Percentiles rank a stretch among this genome's conserved stretches.
These are phyloP conservation scores for Dryas octopetala DNA, from an alignment of 306 rosid genomes.

Conservation along the genomic window DNA sequence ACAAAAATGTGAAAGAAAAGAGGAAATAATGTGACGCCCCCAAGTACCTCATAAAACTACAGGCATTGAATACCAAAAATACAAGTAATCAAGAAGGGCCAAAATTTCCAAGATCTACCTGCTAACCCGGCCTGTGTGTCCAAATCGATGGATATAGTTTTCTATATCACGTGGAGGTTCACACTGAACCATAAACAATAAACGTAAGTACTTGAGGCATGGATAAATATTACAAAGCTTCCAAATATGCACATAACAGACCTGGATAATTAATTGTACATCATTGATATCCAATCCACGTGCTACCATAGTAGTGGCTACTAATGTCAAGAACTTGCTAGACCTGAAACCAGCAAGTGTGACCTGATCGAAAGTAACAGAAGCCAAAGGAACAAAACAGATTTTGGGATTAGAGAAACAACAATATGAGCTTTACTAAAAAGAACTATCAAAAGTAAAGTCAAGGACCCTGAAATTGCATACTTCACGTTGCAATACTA, in stretches of 20 bases:
- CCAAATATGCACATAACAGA: conserved; percentile 21
- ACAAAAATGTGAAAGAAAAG: too few relatives aligned
- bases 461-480: background rate
- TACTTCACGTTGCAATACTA: too few relatives aligned
- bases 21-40: conserved; percentile 1
- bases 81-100: background rate
- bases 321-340: conserved; percentile 74
- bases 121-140: conserved; percentile 98
- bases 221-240: background rate
- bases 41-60: conserved; percentile 2
- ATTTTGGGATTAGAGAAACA: background rate
- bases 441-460: background rate
- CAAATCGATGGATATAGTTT: conserved; percentile 92
- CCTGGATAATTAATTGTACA: conserved; percentile 92
- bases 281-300: conserved; percentile 94
- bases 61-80: background rate
- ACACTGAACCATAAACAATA: conserved; percentile 53
- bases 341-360: conserved; percentile 74
- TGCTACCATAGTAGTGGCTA: conserved; percentile 95
- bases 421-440: background rate
- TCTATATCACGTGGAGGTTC: conserved; percentile 94
- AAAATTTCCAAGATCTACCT: conserved; percentile 40
- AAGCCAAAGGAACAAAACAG: background rate
- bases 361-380: conserved; percentile 55
- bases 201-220: conserved; percentile 23